Conservation (phyloP, 2,329 filamentous ascomycete species). For the Drechslerella stenobrocha region DNA sequence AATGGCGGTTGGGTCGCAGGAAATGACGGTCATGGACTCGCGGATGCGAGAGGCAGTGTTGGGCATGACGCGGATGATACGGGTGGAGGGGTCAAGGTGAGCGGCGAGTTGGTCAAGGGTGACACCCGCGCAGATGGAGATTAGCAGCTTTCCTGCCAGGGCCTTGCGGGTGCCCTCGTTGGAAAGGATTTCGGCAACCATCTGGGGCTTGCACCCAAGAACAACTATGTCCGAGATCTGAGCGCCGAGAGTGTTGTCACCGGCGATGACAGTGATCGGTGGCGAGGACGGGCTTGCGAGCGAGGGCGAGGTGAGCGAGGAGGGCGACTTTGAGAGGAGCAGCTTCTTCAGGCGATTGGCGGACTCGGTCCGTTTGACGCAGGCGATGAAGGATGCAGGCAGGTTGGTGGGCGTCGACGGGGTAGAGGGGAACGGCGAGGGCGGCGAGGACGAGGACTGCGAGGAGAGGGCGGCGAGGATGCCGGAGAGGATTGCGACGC, state of each 20-base stretch:
- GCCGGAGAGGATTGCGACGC: constrained; percentile 78
- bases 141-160: constrained; percentile 75
- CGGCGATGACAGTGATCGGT: constrained; percentile 68
- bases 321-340: constrained; percentile 66
- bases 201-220: constrained; percentile 78
- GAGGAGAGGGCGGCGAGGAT: constrained; percentile 69
- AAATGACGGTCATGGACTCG: constrained; percentile 81
- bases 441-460: constrained; percentile 49
- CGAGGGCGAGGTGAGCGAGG: constrained; percentile 3
- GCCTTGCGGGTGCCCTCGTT: constrained; percentile 71
- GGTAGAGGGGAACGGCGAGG: constrained; percentile 55
- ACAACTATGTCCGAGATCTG: constrained; percentile 72
- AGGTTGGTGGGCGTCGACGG: constrained; percentile 61
- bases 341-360: constrained; percentile 69
- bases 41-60: constrained; percentile 76
- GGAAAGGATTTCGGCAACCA: constrained; percentile 69
- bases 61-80: constrained; percentile 77
- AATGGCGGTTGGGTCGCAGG: constrained; percentile 64
- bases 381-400: constrained; percentile 77
- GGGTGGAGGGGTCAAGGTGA: constrained; percentile 59
- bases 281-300: constrained; percentile 52
- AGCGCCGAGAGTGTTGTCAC: constrained; percentile 71
- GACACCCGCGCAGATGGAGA: constrained; percentile 79
- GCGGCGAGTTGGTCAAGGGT: constrained; percentile 70
- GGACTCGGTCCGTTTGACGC: constrained; percentile 71